Evolutionary conservation across 1,284 basidiomycete genomes (phyloP), one percentile per base, ranked within the genome.

Genomic region (Farysia itapuensis): DNA sequence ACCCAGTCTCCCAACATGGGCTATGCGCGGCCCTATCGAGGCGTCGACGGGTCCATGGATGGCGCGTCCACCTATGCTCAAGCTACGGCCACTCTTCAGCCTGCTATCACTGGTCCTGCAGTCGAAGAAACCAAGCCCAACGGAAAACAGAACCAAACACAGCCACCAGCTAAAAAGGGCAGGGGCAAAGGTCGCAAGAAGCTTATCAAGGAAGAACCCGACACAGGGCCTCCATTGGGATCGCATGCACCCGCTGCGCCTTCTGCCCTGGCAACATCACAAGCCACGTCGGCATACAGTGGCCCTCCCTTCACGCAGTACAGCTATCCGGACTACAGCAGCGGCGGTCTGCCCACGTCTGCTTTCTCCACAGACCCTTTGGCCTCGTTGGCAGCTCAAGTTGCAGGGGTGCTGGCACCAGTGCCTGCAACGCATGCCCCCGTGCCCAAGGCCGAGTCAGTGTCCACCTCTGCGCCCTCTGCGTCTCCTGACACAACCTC

Each of bases 1-100:
- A 58, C 60, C n/a, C 47, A 58, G 23, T 64, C 60, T 8, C 60
- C 60, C 43, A 58, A 53, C 11, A 45, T 64, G 14, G 51, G 48
- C 6, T 63, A 56, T 23, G 59, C 59, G 12, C 59, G 59, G 4
- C 51, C 59, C 8, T 63, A 63, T 20, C 59, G 59, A 2, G 52
- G 44, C 12, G 22, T 48, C 14, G 59, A 63, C 28, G 43, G 40
- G 20, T 40, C 46, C 12, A 16, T 60, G 38, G 59, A 63, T 18
- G 42, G 23, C 19, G 39, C 52, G 5, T 47, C 49, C 11, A 47
- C 59, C 2, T 63, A 63, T 21, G 48, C 44, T 0, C 48, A 43
- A 32, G 59, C 42, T 11, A 46, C 44, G 6, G 50, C 43, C 15
- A 54, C 52, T 3, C 25, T 54, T 1, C 58, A 61, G 28, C 47